phyloP scores from a whole-genome alignment of 768 basidiomycete species.

The Astraeus odoratus region DNA sequence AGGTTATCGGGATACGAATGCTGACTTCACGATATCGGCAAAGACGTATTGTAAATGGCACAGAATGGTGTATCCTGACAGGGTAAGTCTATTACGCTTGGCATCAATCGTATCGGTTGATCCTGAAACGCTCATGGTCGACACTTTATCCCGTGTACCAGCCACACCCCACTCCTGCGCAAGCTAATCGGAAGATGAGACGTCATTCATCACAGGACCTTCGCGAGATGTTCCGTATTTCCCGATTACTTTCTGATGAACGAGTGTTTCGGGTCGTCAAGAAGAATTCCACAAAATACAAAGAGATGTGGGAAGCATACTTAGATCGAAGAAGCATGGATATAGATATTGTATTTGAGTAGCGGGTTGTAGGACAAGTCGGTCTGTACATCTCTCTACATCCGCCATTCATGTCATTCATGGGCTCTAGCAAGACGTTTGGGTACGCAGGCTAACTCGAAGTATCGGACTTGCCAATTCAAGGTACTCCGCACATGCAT shows the following conservation, averaged over 20 bases:
- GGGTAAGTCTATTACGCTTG: conserved; percentile 27
- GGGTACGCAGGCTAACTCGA: too few relatives aligned
- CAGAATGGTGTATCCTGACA: conserved; percentile 35
- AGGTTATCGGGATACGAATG: conserved; percentile 10
- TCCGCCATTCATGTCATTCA: too few relatives aligned
- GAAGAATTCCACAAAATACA: conserved; percentile 24
- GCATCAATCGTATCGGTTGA: not conserved
- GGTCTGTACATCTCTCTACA: too few relatives aligned
- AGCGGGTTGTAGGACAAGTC: not conserved
- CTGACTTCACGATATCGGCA: conserved; percentile 24
- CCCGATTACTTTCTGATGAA: conserved; percentile 33
- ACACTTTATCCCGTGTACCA: conserved; percentile 7
- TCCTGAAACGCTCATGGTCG: too few relatives aligned
- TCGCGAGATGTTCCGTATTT: conserved; percentile 35
- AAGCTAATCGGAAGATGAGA: conserved; percentile 29
- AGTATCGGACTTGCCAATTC: too few relatives aligned
- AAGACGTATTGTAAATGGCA: conserved; percentile 41
- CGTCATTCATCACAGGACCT: conserved; percentile 33
- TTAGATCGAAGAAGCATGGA: conserved; percentile 29
- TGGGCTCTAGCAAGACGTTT: too few relatives aligned
- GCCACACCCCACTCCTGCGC: conserved; percentile 29
- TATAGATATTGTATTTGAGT: conserved; percentile 30
- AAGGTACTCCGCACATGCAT: too few relatives aligned
- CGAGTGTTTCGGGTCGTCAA: conserved; percentile 22
- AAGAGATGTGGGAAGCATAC: conserved; percentile 34